phyloP scores from a whole-genome alignment of 495 filamentous ascomycete genomes.

The Tuber calosporum region DNA sequence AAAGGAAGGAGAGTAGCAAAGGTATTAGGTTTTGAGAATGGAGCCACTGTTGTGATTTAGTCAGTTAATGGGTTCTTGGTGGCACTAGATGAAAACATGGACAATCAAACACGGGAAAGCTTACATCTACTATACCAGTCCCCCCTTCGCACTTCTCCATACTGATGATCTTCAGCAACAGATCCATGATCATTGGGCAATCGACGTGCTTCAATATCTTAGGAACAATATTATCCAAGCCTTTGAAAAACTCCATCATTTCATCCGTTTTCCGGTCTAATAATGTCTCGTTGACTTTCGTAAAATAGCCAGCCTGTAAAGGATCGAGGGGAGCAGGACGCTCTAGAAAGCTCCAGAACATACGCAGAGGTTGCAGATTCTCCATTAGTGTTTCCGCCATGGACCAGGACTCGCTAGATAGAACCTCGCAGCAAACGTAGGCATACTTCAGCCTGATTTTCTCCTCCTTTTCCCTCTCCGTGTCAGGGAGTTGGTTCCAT shows the following conservation, averaged over 20 bases:
- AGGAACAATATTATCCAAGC: conserved; percentile 68
- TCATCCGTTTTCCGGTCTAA: conserved; percentile 97
- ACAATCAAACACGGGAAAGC: conserved; percentile 40
- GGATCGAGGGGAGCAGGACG: conserved; percentile 74
- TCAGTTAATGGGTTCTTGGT: conserved; percentile 26
- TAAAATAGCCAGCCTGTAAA: conserved; percentile 93
- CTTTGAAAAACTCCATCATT: conserved; percentile 83
- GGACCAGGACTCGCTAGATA: conserved; percentile 94
- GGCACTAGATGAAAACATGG: conserved; percentile 9
- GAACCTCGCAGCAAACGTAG: conserved; percentile 82
- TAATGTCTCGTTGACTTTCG: conserved; percentile 93
- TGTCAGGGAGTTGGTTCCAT: conserved; percentile 48
- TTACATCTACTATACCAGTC: conserved; percentile 87
- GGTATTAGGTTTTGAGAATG: conserved; percentile 88
- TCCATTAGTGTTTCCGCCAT: conserved; percentile 88
- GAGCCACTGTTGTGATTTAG: conserved; percentile 62
- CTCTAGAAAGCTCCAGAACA: conserved; percentile 88
- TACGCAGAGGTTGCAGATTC: conserved; percentile 62
- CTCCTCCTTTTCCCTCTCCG: conserved; percentile 67
- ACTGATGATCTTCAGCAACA: conserved; percentile 94
- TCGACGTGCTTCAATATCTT: conserved; percentile 91
- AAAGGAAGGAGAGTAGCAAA: conserved; percentile 75
- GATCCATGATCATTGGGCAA: conserved; percentile 97
- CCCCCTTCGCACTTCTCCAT: conserved; percentile 88
- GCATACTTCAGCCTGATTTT: conserved; percentile 86